A percentile compares a stretch with the other conserved stretches of the same genome.
Evolutionary conservation across 2,329 filamentous ascomycete genomes (phyloP).

Genomic region (Anthostomella pinea): DNA sequence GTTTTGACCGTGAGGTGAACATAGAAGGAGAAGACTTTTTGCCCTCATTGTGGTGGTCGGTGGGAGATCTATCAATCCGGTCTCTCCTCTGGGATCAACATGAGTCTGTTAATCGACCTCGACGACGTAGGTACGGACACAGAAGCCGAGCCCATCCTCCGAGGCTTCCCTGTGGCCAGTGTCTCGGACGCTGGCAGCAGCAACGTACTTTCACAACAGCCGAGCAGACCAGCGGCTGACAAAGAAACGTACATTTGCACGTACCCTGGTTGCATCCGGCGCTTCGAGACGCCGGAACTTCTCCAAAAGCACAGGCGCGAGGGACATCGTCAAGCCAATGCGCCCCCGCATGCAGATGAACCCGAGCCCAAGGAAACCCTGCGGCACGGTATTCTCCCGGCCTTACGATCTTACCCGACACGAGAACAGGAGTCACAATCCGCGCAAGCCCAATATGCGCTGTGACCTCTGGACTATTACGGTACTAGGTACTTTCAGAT

Average conservation of each 20-base stretch:
- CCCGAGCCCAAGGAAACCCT: conserved; percentile 90
- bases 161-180: no score
- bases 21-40: no score
- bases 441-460: conserved; percentile 87
- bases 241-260: conserved; percentile 94
- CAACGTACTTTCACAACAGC: conserved; percentile 44
- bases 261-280: conserved; percentile 82
- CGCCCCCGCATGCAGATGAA: conserved; percentile 78
- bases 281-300: conserved; percentile 83
- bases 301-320: conserved; percentile 96
- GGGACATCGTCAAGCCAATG: conserved; percentile 75
- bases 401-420: conserved; percentile 96
- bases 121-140: no score
- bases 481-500: no score
- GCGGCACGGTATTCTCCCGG: conserved; percentile 89
- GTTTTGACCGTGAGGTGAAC: no score
- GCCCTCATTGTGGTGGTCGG: no score
- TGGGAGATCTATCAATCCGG: no score
- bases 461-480: conserved; percentile 91
- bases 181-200: no score
- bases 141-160: no score
- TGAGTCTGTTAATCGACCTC: no score
- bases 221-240: conserved; percentile 66
- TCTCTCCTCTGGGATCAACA: no score
- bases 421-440: conserved; percentile 96